These are phyloP conservation scores for Azolla pinnata DNA, from an alignment of 75 land plant species.

Conservation along the genomic window DNA sequence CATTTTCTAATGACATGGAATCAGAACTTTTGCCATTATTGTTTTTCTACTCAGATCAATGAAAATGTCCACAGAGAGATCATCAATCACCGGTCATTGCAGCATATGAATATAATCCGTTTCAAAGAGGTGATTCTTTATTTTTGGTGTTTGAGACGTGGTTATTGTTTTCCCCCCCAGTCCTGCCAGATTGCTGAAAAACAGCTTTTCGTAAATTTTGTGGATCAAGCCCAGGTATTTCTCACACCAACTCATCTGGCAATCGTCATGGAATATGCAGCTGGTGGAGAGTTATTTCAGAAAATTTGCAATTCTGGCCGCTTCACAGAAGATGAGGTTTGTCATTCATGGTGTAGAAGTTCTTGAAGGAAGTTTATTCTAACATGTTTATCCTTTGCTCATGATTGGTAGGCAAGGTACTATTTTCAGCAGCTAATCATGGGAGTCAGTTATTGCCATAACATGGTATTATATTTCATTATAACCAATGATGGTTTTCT, in stretches of 20 bases:
- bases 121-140: constrained; percentile 40
- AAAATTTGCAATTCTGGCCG: constrained; percentile 48
- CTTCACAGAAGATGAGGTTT: constrained; percentile 49
- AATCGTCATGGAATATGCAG: constrained; percentile 53
- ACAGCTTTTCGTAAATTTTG: constrained; percentile 4
- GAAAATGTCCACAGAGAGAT: constrained; percentile 62
- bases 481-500: no score
- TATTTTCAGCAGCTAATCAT: no score
- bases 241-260: constrained; percentile 51
- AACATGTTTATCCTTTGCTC: no score
- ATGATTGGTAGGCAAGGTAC: no score
- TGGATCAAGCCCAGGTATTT: constrained; percentile 22
- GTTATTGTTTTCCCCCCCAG: no score
- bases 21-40: no score
- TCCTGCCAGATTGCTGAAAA: neutral
- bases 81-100: constrained; percentile 50
- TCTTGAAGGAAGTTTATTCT: no score
- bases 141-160: constrained; percentile 1
- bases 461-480: no score
- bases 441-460: no score
- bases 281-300: constrained; percentile 55
- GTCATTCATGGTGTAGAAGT: constrained; percentile 4
- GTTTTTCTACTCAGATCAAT: no score
- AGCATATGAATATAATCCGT: constrained; percentile 52
- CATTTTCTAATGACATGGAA: no score